Evolutionary conservation across 495 filamentous ascomycete species (phyloP).

Genomic region (Chlorociboria aeruginascens): DNA sequence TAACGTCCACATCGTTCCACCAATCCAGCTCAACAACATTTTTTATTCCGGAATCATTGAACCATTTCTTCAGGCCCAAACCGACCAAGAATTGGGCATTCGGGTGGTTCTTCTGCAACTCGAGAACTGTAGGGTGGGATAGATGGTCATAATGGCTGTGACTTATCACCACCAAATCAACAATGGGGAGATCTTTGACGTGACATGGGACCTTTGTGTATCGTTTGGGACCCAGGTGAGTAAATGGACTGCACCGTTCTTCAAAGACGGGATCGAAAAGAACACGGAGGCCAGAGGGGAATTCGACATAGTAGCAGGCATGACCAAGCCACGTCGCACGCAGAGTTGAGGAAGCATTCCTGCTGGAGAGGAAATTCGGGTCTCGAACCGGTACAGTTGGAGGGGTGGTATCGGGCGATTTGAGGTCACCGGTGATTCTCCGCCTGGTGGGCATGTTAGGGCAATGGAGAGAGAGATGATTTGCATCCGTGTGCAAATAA

Average conservation of each 20-base stretch:
- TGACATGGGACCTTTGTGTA: slow-evolving; percentile 71
- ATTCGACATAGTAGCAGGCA: slow-evolving; percentile 89
- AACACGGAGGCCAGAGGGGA: slow-evolving; percentile 75
- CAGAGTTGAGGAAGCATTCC: slow-evolving; percentile 41
- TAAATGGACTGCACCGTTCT: slow-evolving; percentile 68
- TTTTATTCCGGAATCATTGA: slow-evolving; percentile 44
- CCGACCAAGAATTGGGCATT: slow-evolving; percentile 83
- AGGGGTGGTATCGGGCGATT: slow-evolving; percentile 49
- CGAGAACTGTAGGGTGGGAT: slow-evolving; percentile 58
- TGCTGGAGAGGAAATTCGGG: slow-evolving; percentile 56
- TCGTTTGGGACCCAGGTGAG: slow-evolving; percentile 62
- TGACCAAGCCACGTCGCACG: slow-evolving; percentile 96
- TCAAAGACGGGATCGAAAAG: slow-evolving; percentile 96
- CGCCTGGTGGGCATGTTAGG: slow-evolving; percentile 30
- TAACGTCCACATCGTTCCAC: slow-evolving; percentile 77
- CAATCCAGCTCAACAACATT: slow-evolving; percentile 88
- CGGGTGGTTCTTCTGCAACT: slow-evolving; percentile 60
- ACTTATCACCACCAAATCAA: slow-evolving; percentile 77
- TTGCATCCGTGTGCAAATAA: background rate
- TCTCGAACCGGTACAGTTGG: slow-evolving; percentile 56
- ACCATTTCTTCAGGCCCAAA: slow-evolving; percentile 83
- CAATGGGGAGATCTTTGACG: slow-evolving; percentile 65
- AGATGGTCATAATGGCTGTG: slow-evolving; percentile 47
- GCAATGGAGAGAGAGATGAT: background rate
- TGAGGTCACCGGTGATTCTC: slow-evolving; percentile 42